These are phyloP conservation scores for Trametes sanguinea DNA, from an alignment of 768 basidiomycete species.

Conservation along the genomic window DNA sequence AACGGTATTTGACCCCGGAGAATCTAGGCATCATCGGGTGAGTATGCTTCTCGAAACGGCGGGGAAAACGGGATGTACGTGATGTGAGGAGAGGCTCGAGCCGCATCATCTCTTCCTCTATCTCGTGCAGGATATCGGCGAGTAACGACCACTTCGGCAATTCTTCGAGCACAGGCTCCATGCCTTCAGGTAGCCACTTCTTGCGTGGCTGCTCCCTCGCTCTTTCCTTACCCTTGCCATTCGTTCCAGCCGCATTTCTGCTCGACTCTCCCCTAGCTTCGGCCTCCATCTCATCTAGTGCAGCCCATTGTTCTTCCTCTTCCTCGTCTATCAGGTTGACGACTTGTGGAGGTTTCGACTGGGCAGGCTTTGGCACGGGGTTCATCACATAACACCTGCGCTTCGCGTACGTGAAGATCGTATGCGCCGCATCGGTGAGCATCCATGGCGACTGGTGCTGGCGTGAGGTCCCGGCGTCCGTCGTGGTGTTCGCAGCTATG, in stretches of 20 bases:
- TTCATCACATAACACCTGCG: constrained; percentile 73
- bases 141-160: constrained; percentile 92
- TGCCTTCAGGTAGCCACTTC: constrained; percentile 71
- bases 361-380: constrained; percentile 32
- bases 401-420: constrained; percentile 80
- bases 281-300: constrained; percentile 61
- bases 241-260: neutral
- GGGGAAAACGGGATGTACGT: constrained; percentile 19
- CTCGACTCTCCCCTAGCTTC: constrained; percentile 9
- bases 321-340: constrained; percentile 52
- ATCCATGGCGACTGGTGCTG: constrained; percentile 87
- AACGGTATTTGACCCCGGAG: constrained; percentile 70
- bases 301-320: constrained; percentile 79
- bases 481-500: constrained; percentile 59
- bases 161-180: constrained; percentile 90
- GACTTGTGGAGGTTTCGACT: constrained; percentile 24
- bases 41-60: neutral
- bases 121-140: constrained; percentile 83
- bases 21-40: constrained; percentile 18
- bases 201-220: constrained; percentile 23
- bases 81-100: constrained; percentile 44
- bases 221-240: constrained; percentile 6
- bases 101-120: constrained; percentile 81
- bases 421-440: constrained; percentile 87
- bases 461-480: constrained; percentile 51